Evolutionary conservation across 148 eudicot genomes (phyloP).

Genomic region (Nyssa sinensis): DNA sequence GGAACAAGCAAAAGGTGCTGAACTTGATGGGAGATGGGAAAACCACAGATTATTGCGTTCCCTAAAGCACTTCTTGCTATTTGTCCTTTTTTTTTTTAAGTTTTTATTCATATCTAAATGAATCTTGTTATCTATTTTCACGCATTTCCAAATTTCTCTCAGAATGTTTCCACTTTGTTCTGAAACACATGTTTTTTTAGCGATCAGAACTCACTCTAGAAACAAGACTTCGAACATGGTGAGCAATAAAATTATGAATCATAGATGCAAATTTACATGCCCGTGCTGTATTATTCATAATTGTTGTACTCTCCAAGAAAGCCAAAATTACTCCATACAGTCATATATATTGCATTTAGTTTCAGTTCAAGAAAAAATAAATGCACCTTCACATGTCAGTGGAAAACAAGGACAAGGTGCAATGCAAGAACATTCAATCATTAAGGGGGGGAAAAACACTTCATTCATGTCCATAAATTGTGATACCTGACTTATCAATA

Average conservation of each 20-base stretch:
- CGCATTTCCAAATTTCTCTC: not conserved
- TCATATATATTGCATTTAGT: not conserved
- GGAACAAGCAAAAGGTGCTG: not conserved
- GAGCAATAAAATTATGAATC: not conserved
- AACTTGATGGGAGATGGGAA: not conserved
- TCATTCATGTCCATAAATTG: not conserved
- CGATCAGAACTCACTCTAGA: not conserved
- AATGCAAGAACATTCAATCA: not conserved
- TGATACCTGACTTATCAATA: slow-evolving; percentile 78
- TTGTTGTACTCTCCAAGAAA: not conserved
- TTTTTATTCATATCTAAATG: too few species aligned
- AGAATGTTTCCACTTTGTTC: not conserved
- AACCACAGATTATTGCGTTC: not conserved
- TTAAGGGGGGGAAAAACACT: slow-evolving; percentile 1
- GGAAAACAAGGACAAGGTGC: not conserved
- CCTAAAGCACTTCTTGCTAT: too few species aligned
- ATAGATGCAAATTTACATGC: not conserved
- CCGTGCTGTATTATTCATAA: too few species aligned
- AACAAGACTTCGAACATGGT: not conserved
- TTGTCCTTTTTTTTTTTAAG: too few species aligned
- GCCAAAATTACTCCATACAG: not conserved
- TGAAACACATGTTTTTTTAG: not conserved
- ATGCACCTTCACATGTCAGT: not conserved
- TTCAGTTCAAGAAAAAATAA: slow-evolving; percentile 2
- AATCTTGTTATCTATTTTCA: too few species aligned